phyloP scores from a whole-genome alignment of 306 rosid genomes.

The Quillaja saponaria region DNA sequence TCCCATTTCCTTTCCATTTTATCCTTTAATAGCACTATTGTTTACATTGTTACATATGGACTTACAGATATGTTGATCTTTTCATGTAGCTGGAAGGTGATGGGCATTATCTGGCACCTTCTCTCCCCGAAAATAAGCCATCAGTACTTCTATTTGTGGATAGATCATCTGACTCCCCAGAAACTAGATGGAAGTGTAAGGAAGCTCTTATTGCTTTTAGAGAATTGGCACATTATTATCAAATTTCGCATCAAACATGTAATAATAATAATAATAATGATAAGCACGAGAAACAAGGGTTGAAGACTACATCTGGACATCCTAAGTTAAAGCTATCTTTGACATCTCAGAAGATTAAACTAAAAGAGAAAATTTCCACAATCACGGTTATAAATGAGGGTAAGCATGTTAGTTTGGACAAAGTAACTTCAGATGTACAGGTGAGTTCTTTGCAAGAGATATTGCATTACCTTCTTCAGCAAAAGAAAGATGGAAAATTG shows the following conservation, averaged over 20 bases:
- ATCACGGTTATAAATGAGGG: slow-evolving; percentile 65
- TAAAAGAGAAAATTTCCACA: slow-evolving; percentile 60
- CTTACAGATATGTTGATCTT: too few relatives aligned
- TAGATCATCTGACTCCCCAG: slow-evolving; percentile 65
- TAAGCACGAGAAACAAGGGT: slow-evolving; percentile 39
- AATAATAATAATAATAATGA: slow-evolving; percentile 38
- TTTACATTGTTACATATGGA: too few relatives aligned
- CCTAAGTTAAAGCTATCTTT: slow-evolving; percentile 61
- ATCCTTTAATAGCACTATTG: too few relatives aligned
- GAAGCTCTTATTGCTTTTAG: slow-evolving; percentile 68
- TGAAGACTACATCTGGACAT: slow-evolving; percentile 49
- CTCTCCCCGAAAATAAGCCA: slow-evolving; percentile 75
- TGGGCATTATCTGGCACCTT: slow-evolving; percentile 44
- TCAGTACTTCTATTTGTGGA: slow-evolving; percentile 83
- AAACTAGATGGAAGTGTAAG: slow-evolving; percentile 56
- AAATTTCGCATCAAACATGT: slow-evolving; percentile 38
- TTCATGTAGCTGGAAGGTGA: slow-evolving; percentile 83
- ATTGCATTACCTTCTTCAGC: slow-evolving; percentile 50
- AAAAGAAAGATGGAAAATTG: slow-evolving; percentile 60
- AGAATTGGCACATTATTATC: slow-evolving; percentile 62
- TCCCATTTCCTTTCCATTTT: too few relatives aligned
- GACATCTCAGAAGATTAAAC: slow-evolving; percentile 52
- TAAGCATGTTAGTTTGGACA: slow-evolving; percentile 62
- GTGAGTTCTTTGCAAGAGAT: slow-evolving; percentile 73
- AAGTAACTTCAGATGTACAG: slow-evolving; percentile 56